A percentile compares a stretch with the other conserved stretches of the same genome.
phyloP scores from a whole-genome alignment of 2,329 filamentous ascomycete species.

The Cladobotryum mycophilum region DNA sequence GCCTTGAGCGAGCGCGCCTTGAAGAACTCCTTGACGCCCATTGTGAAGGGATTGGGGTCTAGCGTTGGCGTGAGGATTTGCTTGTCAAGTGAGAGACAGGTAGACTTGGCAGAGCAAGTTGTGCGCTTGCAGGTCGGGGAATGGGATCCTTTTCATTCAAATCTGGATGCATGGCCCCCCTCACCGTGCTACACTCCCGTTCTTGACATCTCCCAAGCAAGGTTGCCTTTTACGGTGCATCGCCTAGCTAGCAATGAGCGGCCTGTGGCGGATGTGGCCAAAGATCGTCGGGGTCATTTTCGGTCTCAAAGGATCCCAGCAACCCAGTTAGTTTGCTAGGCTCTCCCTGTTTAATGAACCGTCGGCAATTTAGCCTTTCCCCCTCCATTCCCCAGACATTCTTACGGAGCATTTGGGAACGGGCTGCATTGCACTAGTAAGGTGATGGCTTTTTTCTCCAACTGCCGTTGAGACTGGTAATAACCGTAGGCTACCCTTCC shows the following conservation, averaged over 20 bases:
- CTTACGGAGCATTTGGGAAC: too few relatives aligned
- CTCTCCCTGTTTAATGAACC: too few relatives aligned
- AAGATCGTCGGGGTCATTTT: conserved; percentile 9
- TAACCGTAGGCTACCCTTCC: too few relatives aligned
- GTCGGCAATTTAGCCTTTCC: too few relatives aligned
- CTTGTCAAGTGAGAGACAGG: not conserved
- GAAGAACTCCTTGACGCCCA: conserved; percentile 41
- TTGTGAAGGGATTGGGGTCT: conserved; percentile 7
- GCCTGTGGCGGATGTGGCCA: conserved; percentile 1
- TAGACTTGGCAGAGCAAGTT: not conserved
- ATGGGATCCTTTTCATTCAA: conserved; percentile 10
- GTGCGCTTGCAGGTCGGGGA: not conserved
- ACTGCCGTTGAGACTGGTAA: too few relatives aligned
- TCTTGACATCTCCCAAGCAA: conserved; percentile 2
- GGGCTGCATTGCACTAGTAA: too few relatives aligned
- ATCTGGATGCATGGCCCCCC: conserved; percentile 7
- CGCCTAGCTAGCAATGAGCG: not conserved
- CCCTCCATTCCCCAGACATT: too few relatives aligned
- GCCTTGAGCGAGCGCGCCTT: conserved; percentile 39
- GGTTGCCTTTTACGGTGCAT: conserved; percentile 1
- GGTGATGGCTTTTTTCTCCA: too few relatives aligned
- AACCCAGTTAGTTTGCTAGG: too few relatives aligned
- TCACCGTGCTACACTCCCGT: conserved; percentile 2
- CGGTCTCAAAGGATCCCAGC: conserved; percentile 1
- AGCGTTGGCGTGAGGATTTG: not conserved